Conservation (phyloP, 2,329 filamentous ascomycete species). For the Ophiocordyceps camponoti-saundersi region DNA sequence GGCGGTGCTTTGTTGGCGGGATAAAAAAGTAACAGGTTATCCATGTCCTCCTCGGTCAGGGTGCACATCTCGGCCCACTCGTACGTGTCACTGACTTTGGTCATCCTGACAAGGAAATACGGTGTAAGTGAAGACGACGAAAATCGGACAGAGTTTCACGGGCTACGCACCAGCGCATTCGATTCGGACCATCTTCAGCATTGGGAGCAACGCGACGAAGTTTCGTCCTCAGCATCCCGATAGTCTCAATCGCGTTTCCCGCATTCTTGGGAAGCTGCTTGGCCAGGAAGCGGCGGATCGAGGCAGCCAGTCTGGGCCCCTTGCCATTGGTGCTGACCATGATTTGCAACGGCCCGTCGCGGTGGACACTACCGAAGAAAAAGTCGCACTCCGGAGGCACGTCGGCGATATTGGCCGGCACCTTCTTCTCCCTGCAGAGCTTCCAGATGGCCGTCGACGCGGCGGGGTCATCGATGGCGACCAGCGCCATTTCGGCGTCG, state of each 20-base stretch:
- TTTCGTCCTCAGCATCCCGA: constrained; percentile 65
- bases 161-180: constrained; percentile 65
- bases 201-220: constrained; percentile 61
- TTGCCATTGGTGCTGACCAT: constrained; percentile 99
- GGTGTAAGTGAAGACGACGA: background rate
- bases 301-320: constrained; percentile 76
- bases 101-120: constrained; percentile 48
- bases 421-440: constrained; percentile 67
- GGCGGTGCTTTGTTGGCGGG: constrained; percentile 34
- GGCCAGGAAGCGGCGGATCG: constrained; percentile 71
- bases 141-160: background rate
- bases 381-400: constrained; percentile 96
- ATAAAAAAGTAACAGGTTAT: constrained; percentile 64
- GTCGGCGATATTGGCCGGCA: constrained; percentile 91
- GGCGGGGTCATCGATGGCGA: constrained; percentile 81
- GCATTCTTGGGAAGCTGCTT: constrained; percentile 58
- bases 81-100: constrained; percentile 74
- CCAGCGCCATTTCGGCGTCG: constrained; percentile 69
- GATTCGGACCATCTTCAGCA: constrained; percentile 58
- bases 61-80: constrained; percentile 69
- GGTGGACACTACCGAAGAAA: constrained; percentile 91
- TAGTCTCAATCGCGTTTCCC: constrained; percentile 70
- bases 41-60: constrained; percentile 74
- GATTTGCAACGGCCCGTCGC: constrained; percentile 87
- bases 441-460: constrained; percentile 89